A percentile compares a stretch with the other conserved stretches of the same genome.
Evolutionary conservation across 257 asterid species (phyloP).

Genomic region (Primulina tabacum): DNA sequence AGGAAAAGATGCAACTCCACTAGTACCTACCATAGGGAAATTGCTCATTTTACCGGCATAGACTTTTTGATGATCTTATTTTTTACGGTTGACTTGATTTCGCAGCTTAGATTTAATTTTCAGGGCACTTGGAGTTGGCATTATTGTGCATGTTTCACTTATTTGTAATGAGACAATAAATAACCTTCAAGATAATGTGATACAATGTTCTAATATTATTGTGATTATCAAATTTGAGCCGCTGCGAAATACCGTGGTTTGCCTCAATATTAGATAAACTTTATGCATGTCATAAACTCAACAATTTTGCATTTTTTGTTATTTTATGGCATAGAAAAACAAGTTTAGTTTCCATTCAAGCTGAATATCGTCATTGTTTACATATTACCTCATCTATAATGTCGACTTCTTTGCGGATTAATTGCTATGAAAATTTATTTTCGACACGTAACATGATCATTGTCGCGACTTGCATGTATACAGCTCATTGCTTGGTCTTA

Average conservation of each 20-base stretch:
- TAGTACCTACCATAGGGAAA: background rate
- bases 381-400: background rate
- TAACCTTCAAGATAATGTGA: background rate
- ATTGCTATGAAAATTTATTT: conserved; percentile 9
- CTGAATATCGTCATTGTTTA: background rate
- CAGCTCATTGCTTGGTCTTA: conserved; percentile 10
- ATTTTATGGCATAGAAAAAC: background rate
- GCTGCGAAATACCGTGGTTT: background rate
- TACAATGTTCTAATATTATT: background rate
- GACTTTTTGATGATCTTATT: background rate
- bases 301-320: background rate
- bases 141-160: background rate
- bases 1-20: conserved; percentile 8
- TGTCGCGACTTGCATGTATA: conserved; percentile 21
- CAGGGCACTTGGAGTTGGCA: background rate
- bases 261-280: background rate
- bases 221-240: background rate
- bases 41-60: background rate
- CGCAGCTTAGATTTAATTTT: background rate
- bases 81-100: background rate
- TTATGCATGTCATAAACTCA: background rate
- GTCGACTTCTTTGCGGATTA: background rate
- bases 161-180: background rate
- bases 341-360: background rate
- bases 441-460: conserved; percentile 23